Evolutionary conservation across 805 yeast genomes (phyloP), one percentile per base, ranked within the genome.

Genomic region (Saccharomyces kudriavzevii): DNA sequence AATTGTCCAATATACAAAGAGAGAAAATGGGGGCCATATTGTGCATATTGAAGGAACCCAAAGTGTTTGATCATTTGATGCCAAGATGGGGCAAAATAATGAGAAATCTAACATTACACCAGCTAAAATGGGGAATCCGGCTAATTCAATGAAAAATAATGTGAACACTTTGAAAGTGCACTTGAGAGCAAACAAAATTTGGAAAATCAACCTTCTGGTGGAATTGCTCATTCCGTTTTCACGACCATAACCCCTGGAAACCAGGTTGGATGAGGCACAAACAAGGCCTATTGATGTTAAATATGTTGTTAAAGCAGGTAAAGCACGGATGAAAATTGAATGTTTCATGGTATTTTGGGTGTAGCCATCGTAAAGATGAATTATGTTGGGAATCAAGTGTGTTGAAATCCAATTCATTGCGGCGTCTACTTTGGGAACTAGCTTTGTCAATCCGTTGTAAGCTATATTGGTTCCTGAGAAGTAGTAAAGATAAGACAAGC

Each of bases 81-180:
- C 55, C 20, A 70, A 48, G 31, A 66, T 49, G 8, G 72, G 71
- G 31, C 64, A 58, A 17, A 68, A 54, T 13, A 84, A 57, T 2
- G 89, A 84, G 54, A 85, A 72, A 60, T 86, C 91, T 27, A 92
- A 67, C 63, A 89, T 77, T 58, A 81, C 69, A 1, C 99, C 99
- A 63, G 97, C 90, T 60, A 82, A 82, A 0, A 87, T 75, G 1
- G 99, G 99, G 72, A 94, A 92, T 5, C 85, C 74, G n/a, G 87
- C 76, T 50, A 90, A 77, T 66, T 94, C 99, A 49, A 89, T 78
- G 4, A 84, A 78, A 63, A 91, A 86, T 26, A 94, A 77, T 11
- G 79, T 61, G 54, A 88, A 80, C 13, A 92, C 95, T 66, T 91
- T 92, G 25, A 83, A 62, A 2, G 95, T 83, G 31, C 85, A 77